Evolutionary conservation across 2,329 filamentous ascomycete genomes (phyloP).

Genomic region (Diaporthe citri): DNA sequence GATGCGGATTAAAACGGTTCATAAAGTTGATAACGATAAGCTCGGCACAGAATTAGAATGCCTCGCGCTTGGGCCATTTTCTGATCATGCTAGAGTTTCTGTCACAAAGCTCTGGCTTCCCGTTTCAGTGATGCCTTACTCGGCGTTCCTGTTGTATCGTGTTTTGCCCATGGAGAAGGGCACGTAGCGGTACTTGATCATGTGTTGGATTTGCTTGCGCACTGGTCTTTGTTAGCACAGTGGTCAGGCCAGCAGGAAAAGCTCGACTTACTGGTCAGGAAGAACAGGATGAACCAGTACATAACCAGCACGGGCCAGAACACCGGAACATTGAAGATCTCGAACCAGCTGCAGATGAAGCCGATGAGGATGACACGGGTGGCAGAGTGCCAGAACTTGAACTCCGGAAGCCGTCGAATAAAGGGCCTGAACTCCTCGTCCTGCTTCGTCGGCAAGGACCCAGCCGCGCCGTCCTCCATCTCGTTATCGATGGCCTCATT

Average conservation of each 20-base stretch:
- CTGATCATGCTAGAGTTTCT: not conserved
- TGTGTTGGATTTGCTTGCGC: slow-evolving; percentile 99
- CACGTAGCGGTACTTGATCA: slow-evolving; percentile 99
- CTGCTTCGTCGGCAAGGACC: slow-evolving; percentile 89
- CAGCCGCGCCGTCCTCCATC: slow-evolving; percentile 91
- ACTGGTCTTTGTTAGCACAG: slow-evolving; percentile 66
- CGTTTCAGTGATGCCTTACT: slow-evolving; percentile 45
- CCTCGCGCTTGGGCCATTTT: slow-evolving; percentile 22
- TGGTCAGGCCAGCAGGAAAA: not conserved
- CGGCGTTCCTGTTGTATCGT: slow-evolving; percentile 77
- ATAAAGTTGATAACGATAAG: slow-evolving; percentile 32
- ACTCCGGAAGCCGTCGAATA: slow-evolving; percentile 94
- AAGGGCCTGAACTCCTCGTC: slow-evolving; percentile 99
- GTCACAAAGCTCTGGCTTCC: not conserved
- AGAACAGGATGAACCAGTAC: slow-evolving; percentile 98
- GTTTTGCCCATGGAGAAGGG: slow-evolving; percentile 94
- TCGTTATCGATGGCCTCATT: slow-evolving; percentile 92
- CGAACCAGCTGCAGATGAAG: slow-evolving; percentile 92
- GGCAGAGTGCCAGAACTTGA: slow-evolving; percentile 99
- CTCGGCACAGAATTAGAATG: slow-evolving; percentile 36
- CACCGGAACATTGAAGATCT: slow-evolving; percentile 95
- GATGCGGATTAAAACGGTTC: slow-evolving; percentile 40
- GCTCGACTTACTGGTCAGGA: slow-evolving; percentile 84
- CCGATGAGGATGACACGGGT: slow-evolving; percentile 87
- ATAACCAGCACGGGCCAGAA: slow-evolving; percentile 99